Conservation (phyloP, 2,329 filamentous ascomycete genomes). For the Coleophoma cylindrospora region DNA sequence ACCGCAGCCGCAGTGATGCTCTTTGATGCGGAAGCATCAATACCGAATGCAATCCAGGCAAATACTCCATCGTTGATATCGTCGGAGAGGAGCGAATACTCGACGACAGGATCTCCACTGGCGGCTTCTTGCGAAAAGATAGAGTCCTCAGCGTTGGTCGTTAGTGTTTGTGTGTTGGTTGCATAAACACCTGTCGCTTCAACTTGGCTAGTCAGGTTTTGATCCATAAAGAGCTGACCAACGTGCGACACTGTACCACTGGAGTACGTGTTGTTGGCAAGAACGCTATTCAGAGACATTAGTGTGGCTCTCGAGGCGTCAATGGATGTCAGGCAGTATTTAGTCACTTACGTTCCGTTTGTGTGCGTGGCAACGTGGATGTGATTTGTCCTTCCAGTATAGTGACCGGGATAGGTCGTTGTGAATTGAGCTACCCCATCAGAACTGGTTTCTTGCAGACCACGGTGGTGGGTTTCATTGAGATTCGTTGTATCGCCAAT, state of each 20-base stretch:
- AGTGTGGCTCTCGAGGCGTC: background rate
- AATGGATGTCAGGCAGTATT: background rate
- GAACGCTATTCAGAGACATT: background rate
- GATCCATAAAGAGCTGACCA: constrained; percentile 62
- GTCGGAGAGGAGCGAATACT: constrained; percentile 55
- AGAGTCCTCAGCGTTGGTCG: constrained; percentile 41
- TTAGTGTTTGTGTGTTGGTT: constrained; percentile 40
- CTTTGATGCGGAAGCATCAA: constrained; percentile 30
- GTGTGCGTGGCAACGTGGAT: constrained; percentile 43
- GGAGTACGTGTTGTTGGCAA: constrained; percentile 40
- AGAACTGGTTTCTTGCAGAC: constrained; percentile 32
- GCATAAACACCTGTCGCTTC: constrained; percentile 41
- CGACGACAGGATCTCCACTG: constrained; percentile 44
- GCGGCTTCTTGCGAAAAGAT: constrained; percentile 42
- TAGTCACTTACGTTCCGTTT: constrained; percentile 24
- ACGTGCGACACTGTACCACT: constrained; percentile 50
- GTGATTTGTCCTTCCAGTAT: constrained; percentile 38
- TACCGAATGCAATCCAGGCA: constrained; percentile 49
- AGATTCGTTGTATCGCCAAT: constrained; percentile 30
- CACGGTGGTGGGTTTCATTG: constrained; percentile 35
- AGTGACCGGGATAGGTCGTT: constrained; percentile 40
- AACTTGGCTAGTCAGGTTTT: constrained; percentile 47
- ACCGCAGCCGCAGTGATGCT: background rate
- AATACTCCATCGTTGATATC: constrained; percentile 44
- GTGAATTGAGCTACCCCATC: constrained; percentile 38